Percentiles rank a stretch among this genome's conserved stretches.
phyloP scores from a whole-genome alignment of 2,329 filamentous ascomycete species.

The Apiospora kogelbergensis region DNA sequence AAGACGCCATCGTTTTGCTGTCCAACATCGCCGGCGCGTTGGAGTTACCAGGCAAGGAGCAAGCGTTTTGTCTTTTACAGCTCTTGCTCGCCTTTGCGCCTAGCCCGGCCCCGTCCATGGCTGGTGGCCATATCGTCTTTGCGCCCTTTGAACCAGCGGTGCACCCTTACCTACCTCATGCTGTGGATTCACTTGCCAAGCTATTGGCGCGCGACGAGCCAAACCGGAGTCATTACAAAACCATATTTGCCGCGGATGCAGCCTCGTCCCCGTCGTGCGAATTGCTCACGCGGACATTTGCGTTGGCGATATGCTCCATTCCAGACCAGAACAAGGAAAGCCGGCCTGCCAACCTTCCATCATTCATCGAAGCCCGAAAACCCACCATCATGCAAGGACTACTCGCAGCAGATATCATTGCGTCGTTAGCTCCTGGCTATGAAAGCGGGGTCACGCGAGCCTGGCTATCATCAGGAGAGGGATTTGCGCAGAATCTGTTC shows the following conservation, averaged over 20 bases:
- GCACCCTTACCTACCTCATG: constrained; percentile 86
- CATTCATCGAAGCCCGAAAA: constrained; percentile 79
- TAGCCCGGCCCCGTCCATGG: constrained; percentile 63
- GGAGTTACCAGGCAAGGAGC: constrained; percentile 81
- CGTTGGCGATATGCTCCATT: constrained; percentile 79
- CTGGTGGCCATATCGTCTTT: constrained; percentile 67
- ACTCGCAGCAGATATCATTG: constrained; percentile 84
- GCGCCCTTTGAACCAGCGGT: constrained; percentile 75
- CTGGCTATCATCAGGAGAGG: constrained; percentile 83
- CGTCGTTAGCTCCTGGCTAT: constrained; percentile 69
- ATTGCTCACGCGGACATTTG: constrained; percentile 83
- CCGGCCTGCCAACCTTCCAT: constrained; percentile 59
- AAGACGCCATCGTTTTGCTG: constrained; percentile 84
- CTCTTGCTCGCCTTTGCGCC: constrained; percentile 92
- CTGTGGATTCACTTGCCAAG: constrained; percentile 88
- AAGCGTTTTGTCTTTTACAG: constrained; percentile 81
- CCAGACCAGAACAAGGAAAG: constrained; percentile 63
- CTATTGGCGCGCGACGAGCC: constrained; percentile 90
- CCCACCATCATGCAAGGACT: constrained; percentile 90
- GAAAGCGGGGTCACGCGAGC: constrained; percentile 71
- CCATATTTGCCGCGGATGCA: constrained; percentile 75
- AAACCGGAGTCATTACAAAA: constrained; percentile 81
- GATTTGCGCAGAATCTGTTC: constrained; percentile 78
- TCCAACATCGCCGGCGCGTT: constrained; percentile 84
- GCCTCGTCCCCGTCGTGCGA: constrained; percentile 67